phyloP scores from a whole-genome alignment of 306 rosid species.

The Vigna radiata region DNA sequence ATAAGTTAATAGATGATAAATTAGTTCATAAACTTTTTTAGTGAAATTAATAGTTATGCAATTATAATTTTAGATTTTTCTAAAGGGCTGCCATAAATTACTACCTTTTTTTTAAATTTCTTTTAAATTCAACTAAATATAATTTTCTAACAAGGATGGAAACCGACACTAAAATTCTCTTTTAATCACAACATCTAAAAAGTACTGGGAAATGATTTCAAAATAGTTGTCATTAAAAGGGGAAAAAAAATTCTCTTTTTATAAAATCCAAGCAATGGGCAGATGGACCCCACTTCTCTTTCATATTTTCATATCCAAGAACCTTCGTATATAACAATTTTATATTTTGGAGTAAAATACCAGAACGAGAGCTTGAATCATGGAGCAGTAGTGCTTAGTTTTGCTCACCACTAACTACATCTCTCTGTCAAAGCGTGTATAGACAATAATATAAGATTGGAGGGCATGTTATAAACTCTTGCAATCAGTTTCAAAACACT shows the following conservation, averaged over 20 bases:
- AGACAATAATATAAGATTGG: conserved; percentile 7
- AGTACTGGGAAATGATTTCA: background rate
- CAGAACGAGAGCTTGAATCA: conserved; percentile 43
- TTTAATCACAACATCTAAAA: background rate
- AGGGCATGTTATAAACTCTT: background rate
- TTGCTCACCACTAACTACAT: conserved; percentile 63
- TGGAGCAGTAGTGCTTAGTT: conserved; percentile 67
- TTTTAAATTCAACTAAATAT: no score
- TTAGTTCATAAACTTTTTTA: no score
- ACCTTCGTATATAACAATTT: background rate
- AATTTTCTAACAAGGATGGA: no score
- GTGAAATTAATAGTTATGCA: no score
- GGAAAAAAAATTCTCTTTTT: background rate
- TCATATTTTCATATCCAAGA: conserved; percentile 17
- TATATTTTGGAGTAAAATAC: background rate
- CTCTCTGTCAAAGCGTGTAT: conserved; percentile 28
- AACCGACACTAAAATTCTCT: background rate
- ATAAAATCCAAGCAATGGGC: background rate
- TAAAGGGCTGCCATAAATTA: no score
- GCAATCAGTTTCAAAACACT: background rate
- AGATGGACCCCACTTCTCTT: background rate
- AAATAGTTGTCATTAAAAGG: no score
- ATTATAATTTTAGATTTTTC: no score
- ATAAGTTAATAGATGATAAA: no score
- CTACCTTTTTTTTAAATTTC: no score